A percentile compares a stretch with the other conserved stretches of the same genome.
These are phyloP conservation scores for Aspergillus amoenus DNA, from an alignment of 2,329 filamentous ascomycete species.

Conservation along the genomic window DNA sequence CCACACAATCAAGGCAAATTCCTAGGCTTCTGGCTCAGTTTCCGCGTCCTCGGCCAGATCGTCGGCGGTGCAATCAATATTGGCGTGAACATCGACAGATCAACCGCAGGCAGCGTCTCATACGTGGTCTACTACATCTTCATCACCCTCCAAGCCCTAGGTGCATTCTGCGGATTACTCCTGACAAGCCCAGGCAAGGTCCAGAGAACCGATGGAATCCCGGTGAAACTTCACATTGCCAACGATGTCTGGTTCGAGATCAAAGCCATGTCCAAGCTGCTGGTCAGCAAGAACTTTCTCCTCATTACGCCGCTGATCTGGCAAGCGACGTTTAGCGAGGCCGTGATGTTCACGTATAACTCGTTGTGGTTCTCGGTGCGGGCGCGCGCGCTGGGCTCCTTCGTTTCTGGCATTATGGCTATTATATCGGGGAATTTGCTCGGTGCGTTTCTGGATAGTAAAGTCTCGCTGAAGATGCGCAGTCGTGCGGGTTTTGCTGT, in stretches of 20 bases:
- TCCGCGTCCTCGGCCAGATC: conserved; percentile 64
- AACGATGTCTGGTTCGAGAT: conserved; percentile 60
- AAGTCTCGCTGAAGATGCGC: conserved; percentile 55
- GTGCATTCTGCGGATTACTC: conserved; percentile 64
- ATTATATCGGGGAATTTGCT: conserved; percentile 65
- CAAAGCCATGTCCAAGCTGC: conserved; percentile 57
- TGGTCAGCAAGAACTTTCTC: conserved; percentile 62
- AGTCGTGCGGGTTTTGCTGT: conserved; percentile 57
- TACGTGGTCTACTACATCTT: conserved; percentile 70
- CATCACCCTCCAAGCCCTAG: conserved; percentile 66
- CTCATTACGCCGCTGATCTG: conserved; percentile 67
- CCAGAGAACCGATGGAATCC: conserved; percentile 63
- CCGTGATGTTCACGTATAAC: conserved; percentile 70
- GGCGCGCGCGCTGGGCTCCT: conserved; percentile 67
- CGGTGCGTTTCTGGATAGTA: conserved; percentile 64
- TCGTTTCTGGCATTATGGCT: conserved; percentile 67
- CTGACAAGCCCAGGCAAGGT: conserved; percentile 63
- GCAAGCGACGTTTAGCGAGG: conserved; percentile 69
- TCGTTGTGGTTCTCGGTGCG: conserved; percentile 69
- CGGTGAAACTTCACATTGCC: conserved; percentile 59
- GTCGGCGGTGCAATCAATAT: conserved; percentile 71
- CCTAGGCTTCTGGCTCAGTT: conserved; percentile 67
- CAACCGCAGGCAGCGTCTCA: conserved; percentile 63
- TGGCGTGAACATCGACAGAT: conserved; percentile 60
- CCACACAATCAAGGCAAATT: conserved; percentile 65